Base-by-base conservation (phyloP, 768 basidiomycete species). In the Pulveroboletus ravenelii region DNA sequence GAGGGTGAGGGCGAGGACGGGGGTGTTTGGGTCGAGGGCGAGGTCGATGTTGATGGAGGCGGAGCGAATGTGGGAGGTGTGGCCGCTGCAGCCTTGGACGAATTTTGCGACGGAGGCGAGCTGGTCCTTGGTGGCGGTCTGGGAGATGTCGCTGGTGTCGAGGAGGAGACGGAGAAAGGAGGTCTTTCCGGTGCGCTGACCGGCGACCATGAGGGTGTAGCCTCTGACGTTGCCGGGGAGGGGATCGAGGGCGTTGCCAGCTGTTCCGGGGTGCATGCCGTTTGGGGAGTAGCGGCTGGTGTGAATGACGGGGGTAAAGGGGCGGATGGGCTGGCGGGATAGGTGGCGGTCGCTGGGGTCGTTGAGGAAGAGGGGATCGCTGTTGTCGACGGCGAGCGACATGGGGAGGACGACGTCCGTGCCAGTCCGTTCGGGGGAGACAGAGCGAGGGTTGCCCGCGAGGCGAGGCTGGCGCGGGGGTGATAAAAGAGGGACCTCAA, bases 141-240 rank as follows among this genome's bases (percentile, higher is more conserved):
- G 71, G 13, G 87, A 78, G 62, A 91, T 74, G 64, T 79, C 73
- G 73, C 79, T 79, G 56, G 90, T 89, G 74, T 90, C 88, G 68
- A 91, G 80, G 57, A 93, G 77, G 62, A 91, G 85, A 50, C 88
- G 82, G 63, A 91, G 84, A 63, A 93, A 87, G 53, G 87, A 85
- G 20, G 89, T 89, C 78, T 93, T 93, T 71, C 87, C 87, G 71
- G 85, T 84, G 71, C 84, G 76, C 65, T 80, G 82, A 45, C 89
- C 89, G 51, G 88, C 89, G 63, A 89, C 87, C 73, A 91, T 85
- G 68, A 91, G 73, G 59, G 84, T 84, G 73, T 79, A 79, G 34
- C 72, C 72, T 62, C 59, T 64, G 63, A 62, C 56, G 50, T 53
- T 54, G 62, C 48, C 52, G 60, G 51, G 50, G 51, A 53, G 55